Conservation (phyloP, 225 moss, liverwort and hornwort genomes). For the Sphagnum contortum region DNA sequence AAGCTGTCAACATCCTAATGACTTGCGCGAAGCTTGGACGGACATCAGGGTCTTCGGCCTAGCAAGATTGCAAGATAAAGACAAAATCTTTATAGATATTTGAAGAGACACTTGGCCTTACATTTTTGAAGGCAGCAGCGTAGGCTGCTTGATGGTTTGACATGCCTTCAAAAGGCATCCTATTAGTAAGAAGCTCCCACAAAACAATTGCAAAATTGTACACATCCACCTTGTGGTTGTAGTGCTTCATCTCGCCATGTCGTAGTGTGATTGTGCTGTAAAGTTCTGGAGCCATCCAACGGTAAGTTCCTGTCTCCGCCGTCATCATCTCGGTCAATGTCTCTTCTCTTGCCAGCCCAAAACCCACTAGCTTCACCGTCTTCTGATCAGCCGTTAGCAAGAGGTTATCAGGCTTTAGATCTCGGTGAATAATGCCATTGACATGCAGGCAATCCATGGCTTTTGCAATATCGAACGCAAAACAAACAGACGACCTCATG, state of each 20-base stretch:
- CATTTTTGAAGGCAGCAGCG: conserved; percentile 88
- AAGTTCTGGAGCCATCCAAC: conserved; percentile 99
- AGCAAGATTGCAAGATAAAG: conserved; percentile 88
- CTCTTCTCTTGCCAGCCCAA: conserved; percentile 86
- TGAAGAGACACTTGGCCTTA: conserved; percentile 52
- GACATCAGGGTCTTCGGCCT: conserved; percentile 89
- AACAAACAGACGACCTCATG: conserved; percentile 64
- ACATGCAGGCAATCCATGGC: conserved; percentile 89
- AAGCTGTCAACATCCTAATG: conserved; percentile 79
- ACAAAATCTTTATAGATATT: conserved; percentile 66
- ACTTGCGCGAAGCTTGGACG: conserved; percentile 84
- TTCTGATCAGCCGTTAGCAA: conserved; percentile 76
- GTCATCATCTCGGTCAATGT: conserved; percentile 98
- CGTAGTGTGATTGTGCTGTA: conserved; percentile 93
- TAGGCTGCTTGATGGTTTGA: conserved; percentile 96
- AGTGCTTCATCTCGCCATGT: conserved; percentile 97
- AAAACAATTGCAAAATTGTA: conserved; percentile 98
- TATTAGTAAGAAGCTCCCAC: conserved; percentile 88
- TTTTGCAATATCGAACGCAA: conserved; percentile 82
- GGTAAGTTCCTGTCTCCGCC: conserved; percentile 89
- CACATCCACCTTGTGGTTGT: conserved; percentile 94
- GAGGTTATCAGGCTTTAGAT: conserved; percentile 86
- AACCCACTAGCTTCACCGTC: conserved; percentile 81
- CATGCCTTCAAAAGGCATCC: conserved; percentile 98
- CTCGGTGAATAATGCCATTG: conserved; percentile 89